Evolutionary conservation across 129 eudicot genomes (phyloP), one percentile per base, ranked within the genome.

Genomic region (Flaveria linearis): DNA sequence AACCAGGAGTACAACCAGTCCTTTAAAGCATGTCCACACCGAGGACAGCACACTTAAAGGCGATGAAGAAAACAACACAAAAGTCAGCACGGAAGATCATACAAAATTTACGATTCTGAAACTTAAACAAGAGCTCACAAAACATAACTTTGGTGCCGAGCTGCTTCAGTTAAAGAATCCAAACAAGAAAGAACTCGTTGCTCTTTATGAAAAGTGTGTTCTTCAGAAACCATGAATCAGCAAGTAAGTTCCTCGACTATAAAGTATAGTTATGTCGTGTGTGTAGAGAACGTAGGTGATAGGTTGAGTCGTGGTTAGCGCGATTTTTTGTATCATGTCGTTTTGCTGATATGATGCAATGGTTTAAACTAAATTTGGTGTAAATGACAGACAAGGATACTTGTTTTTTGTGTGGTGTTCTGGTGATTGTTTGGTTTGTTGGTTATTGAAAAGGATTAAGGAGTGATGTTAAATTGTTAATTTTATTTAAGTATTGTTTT

Each of bases 61-160:
- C 5, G 90, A 87, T 62, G 93, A 89, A 8, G 88, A 87, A 9
- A 78, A 77, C 46, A 67, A 25, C 63, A 56, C 46, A 46, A 77
- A 87, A 57, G 84, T 82, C 2, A 84, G 67, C 74, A 20, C 82
- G 0, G 94, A 89, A 76, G 99, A 91, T 56, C 76, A 95, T 68
- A 91, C 90, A 3, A 91, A 81, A 78, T 91, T 91, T 67, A 89
- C 94, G 0, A 50, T 91, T 14, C 81, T 60, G 84, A 88, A 85
- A 77, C 93, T 95, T 13, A 95, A 82, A 82, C 94, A 91, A 23
- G 94, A 89, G 89, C 87, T 95, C 13, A 90, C 93, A 0, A 83
- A 76, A 14, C 90, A 85, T 67, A 84, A 88, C 61, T 89, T 87
- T 79, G 96, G 95, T 9, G 97, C 85, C 7, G 97, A 95, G 80